phyloP scores from a whole-genome alignment of 2,329 filamentous ascomycete species.

The Ascosphaera aggregata region DNA sequence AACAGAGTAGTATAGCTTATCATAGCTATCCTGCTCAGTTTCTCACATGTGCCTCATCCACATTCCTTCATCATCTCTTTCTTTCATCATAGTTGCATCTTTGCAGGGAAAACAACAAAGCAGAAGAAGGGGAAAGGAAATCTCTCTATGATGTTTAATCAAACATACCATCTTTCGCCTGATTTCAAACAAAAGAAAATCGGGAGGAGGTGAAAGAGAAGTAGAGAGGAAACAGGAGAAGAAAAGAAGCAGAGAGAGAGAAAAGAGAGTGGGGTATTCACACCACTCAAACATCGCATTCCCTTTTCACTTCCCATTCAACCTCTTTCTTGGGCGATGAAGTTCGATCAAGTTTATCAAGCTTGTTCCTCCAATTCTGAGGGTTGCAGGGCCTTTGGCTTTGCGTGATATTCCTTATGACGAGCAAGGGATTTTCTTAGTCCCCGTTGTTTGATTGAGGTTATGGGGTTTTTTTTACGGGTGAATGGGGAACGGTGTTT shows the following conservation, averaged over 20 bases:
- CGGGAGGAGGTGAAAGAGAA: no score
- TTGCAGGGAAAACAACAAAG: no score
- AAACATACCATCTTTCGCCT: neutral
- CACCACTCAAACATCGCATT: neutral
- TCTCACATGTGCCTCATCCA: neutral
- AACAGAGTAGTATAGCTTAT: neutral
- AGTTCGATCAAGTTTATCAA: neutral
- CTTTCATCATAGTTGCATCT: no score
- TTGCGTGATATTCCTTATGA: neutral
- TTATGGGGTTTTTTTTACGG: no score
- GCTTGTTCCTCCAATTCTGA: neutral
- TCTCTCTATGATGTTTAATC: neutral
- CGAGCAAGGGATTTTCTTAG: neutral
- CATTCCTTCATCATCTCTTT: neutral
- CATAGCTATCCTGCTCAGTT: constrained; percentile 4
- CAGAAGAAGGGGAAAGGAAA: no score
- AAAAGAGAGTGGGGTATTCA: no score
- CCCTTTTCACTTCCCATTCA: neutral
- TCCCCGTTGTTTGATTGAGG: neutral
- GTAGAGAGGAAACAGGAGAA: no score
- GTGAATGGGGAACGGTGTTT: no score
- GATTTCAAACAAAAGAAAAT: neutral
- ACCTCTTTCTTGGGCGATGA: no score
- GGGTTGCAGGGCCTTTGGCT: neutral
- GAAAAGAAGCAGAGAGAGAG: no score